These are phyloP conservation scores for Septoria linicola DNA, from an alignment of 2,329 filamentous ascomycete species.

Conservation along the genomic window DNA sequence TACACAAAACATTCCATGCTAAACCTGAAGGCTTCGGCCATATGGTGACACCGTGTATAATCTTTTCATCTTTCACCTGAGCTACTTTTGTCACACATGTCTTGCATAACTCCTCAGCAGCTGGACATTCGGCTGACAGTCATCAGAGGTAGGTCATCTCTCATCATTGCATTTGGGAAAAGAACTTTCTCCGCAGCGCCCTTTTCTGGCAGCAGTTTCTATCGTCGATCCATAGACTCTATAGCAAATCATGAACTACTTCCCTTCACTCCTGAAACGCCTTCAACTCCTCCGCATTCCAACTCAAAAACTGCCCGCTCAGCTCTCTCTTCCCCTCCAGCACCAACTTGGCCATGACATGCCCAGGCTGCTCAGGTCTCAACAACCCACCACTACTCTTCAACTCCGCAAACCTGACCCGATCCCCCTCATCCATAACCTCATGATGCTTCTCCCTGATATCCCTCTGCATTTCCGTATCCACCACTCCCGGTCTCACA, in stretches of 20 bases:
- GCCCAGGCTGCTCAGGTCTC: conserved; percentile 71
- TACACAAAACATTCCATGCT: conserved; percentile 71
- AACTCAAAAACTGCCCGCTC: conserved; percentile 74
- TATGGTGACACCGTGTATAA: conserved; percentile 64
- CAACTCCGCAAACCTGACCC: conserved; percentile 64
- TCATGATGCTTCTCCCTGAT: conserved; percentile 70
- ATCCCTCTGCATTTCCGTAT: conserved; percentile 87
- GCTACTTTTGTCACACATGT: not conserved
- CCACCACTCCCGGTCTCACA: conserved; percentile 75
- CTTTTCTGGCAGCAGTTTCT: too few species aligned
- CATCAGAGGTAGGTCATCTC: not conserved
- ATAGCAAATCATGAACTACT: too few species aligned
- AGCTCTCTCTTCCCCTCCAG: conserved; percentile 64
- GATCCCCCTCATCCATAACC: conserved; percentile 58
- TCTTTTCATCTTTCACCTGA: conserved; percentile 89
- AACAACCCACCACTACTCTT: conserved; percentile 71
- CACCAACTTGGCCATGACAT: conserved; percentile 79
- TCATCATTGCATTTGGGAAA: not conserved
- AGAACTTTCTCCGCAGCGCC: too few species aligned
- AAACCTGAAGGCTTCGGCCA: conserved; percentile 64
- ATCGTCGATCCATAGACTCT: too few species aligned
- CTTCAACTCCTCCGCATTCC: conserved; percentile 39
- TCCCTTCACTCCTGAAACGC: conserved; percentile 31
- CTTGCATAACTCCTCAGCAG: not conserved
- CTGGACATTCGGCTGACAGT: not conserved